These are phyloP conservation scores for Cystobasidium sp. DNA, from an alignment of 1,284 basidiomycete species.

Conservation along the genomic window DNA sequence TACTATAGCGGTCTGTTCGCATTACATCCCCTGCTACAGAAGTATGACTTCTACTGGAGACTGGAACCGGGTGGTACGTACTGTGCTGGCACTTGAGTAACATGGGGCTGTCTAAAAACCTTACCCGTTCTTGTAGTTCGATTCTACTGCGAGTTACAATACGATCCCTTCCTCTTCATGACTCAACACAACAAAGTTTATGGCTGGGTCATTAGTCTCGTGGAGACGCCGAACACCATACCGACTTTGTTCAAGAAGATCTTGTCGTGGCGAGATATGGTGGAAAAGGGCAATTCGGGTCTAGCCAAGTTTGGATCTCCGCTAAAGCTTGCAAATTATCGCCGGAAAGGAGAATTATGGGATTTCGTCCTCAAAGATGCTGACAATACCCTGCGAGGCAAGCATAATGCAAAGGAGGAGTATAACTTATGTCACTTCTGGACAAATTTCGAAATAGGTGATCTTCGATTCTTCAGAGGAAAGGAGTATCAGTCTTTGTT, in stretches of 20 bases:
- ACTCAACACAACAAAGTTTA: constrained; percentile 52
- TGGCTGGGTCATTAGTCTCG: constrained; percentile 57
- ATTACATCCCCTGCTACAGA: constrained; percentile 46
- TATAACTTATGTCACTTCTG: constrained; percentile 57
- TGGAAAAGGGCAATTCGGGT: constrained; percentile 35
- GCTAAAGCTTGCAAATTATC: constrained; percentile 43
- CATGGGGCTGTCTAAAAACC: neutral
- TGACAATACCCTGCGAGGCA: constrained; percentile 5
- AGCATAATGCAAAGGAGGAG: constrained; percentile 42
- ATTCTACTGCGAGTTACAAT: constrained; percentile 57
- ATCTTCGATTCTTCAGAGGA: constrained; percentile 56
- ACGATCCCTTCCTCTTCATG: constrained; percentile 56
- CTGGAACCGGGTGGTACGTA: constrained; percentile 57
- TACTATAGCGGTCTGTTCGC: constrained; percentile 51
- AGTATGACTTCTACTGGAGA: constrained; percentile 59
- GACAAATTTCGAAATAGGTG: constrained; percentile 56
- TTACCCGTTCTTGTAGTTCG: constrained; percentile 40
- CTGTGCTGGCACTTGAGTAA: neutral
- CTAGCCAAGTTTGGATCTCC: constrained; percentile 20
- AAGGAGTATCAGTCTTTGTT: constrained; percentile 57
- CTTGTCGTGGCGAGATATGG: constrained; percentile 52
- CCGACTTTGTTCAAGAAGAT: constrained; percentile 55
- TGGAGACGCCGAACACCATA: constrained; percentile 56
- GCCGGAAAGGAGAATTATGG: constrained; percentile 50
- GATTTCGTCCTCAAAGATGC: constrained; percentile 55